A percentile compares a stretch with the other conserved stretches of the same genome.
These are phyloP conservation scores for Letharia lupina DNA, from an alignment of 495 filamentous ascomycete species.

Conservation along the genomic window DNA sequence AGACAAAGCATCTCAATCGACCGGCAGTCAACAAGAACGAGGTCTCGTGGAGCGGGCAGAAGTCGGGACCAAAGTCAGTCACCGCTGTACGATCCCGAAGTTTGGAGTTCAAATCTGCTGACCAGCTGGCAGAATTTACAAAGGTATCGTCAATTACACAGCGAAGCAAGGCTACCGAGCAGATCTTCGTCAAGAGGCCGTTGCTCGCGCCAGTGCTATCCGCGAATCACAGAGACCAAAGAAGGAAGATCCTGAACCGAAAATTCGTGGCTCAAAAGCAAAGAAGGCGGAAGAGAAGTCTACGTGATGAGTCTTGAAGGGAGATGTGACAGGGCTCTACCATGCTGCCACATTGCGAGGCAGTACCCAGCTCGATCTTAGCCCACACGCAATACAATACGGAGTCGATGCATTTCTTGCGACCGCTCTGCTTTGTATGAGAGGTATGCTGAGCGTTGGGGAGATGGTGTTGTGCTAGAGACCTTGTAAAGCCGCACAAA, in stretches of 20 bases:
- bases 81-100: background rate
- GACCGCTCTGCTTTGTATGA: background rate
- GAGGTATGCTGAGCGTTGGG: background rate
- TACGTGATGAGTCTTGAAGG: conserved; percentile 20
- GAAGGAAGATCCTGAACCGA: conserved; percentile 64
- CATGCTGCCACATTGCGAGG: background rate
- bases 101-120: conserved; percentile 5
- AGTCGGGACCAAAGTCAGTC: conserved; percentile 28
- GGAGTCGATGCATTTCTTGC: background rate
- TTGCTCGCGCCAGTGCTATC: conserved; percentile 83
- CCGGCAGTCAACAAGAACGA: conserved; percentile 57
- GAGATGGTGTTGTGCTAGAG: background rate
- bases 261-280: conserved; percentile 76
- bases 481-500: background rate
- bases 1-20: conserved; percentile 57
- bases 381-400: background rate
- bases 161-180: conserved; percentile 78
- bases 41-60: conserved; percentile 48
- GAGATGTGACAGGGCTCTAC: background rate
- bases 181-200: conserved; percentile 78
- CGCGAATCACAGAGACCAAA: conserved; percentile 65
- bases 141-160: conserved; percentile 65
- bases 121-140: conserved; percentile 64
- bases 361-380: background rate
- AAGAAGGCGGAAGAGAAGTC: conserved; percentile 58